Base-by-base conservation (phyloP, 176 grass and related monocot genomes). In the Oryza officinalis region DNA sequence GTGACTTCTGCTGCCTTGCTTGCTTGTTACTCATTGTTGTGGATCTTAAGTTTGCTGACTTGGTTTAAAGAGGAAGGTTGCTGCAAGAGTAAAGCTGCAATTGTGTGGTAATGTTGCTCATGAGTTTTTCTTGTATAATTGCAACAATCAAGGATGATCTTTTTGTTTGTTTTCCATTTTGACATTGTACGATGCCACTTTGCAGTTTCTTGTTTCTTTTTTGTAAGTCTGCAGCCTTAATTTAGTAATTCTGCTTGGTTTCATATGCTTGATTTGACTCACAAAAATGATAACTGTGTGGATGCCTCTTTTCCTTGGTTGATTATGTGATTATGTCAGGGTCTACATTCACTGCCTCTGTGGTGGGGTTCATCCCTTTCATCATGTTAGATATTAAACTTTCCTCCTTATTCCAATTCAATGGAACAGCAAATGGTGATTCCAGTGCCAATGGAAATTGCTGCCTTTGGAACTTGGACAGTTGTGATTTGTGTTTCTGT, bases 31-130 rank as follows among this genome's bases (percentile, higher is more conserved):
- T 63, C 47, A 69, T 72, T 59, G 64, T 25, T 83, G 30, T 87
- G 80, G 75, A 87, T 89, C 74, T 87, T 69, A 83, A 82, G 72
- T 80, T 83, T 41, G 28, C 4, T 82, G 49, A 68, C 47, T 72
- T 73, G 22, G 27, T 52, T 52, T 81, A 45, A 60, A 32, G 65
- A 59, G 44, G 20, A 72, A 72, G 52, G 46, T 45, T 78, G 22
- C 13, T 67, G 57, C 45, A 18, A 69, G 44, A 28, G 35, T 30
- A 77, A 67, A 63, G 68, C 79, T 74, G 28, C 57, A 90, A 71
- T 78, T 78, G 17, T 8, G 43, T 78, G 74, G 74, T 82, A 86
- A 83, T 26, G 20, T 73, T 44, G 73, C 32, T 77, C 3, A 33
- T 81, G 6, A 44, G 12, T 57, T 52, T 28, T 66, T 65, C 40